These are phyloP conservation scores for Fusarium citri DNA, from an alignment of 2,329 filamentous ascomycete species.

Conservation along the genomic window DNA sequence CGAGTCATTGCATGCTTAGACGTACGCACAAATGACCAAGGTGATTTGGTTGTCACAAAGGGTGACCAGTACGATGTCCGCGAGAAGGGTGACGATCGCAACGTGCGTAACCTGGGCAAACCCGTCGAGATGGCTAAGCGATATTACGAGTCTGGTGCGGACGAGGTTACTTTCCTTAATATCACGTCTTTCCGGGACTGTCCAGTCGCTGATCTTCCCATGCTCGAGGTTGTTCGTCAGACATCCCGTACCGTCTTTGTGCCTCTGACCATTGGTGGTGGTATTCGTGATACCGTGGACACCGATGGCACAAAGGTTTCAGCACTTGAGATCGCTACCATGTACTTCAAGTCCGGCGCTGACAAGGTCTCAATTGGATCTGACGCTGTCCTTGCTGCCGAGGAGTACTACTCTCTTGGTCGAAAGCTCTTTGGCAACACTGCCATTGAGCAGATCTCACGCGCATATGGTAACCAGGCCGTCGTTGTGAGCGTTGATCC, in stretches of 20 bases:
- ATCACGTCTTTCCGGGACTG: conserved; percentile 98
- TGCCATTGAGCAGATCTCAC: conserved; percentile 94
- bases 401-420: conserved; percentile 84
- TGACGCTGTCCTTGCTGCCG: conserved; percentile 91
- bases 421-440: conserved; percentile 80
- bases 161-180: conserved; percentile 97
- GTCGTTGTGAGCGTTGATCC: conserved; percentile 97
- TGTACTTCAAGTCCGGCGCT: conserved; percentile 97
- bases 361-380: conserved; percentile 98
- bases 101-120: conserved; percentile 93
- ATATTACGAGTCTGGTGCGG: conserved; percentile 96
- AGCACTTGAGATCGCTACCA: conserved; percentile 90
- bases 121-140: conserved; percentile 92
- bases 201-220: conserved; percentile 89
- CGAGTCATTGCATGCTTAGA: conserved; percentile 96
- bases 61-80: conserved; percentile 99
- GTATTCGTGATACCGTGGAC: conserved; percentile 93
- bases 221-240: conserved; percentile 91
- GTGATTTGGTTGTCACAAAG: conserved; percentile 97
- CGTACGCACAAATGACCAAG: conserved; percentile 91
- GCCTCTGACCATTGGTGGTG: conserved; percentile 93
- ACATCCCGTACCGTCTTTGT: conserved; percentile 95
- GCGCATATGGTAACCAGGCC: conserved; percentile 94
- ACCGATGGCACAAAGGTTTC: conserved; percentile 87
- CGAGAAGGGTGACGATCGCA: conserved; percentile 76